Evolutionary conservation across 345 rosid genomes (phyloP), one percentile per base, ranked within the genome.

Genomic region (Hypericum androsaemum): DNA sequence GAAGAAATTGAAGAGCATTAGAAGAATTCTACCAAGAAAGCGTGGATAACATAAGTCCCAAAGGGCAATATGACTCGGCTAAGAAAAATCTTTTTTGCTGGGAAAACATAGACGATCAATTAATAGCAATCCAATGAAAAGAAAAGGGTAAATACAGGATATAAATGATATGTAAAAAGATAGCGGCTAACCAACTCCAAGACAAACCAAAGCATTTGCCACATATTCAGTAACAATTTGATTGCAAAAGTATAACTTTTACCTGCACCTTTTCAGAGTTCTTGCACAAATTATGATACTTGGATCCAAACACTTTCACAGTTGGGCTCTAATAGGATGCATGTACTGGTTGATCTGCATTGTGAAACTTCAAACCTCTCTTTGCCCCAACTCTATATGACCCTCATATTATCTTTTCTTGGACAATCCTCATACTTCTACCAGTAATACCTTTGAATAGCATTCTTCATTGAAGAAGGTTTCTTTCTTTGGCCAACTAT

Each of bases 401-500:
- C 61, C 61, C 71, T 75, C 82, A 76, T 62, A 70, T 64, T 77
- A 71, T 65, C 74, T 56, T 74, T 79, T 67, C 68, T 73, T 58
- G 51, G 68, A 62, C 77, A 74, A 64, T 68, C 81, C 63, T 73
- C 75, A 72, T 64, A 65, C 61, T 83, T 77, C 79, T 77, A 82
- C 68, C 71, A 65, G 77, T 64, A 71, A 70, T 74, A 70, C 60
- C 80, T 75, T 79, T 71, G 81, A 71, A 70, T 67, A 68, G 88
- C 86, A 69, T 71, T 74, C 80, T 71, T 77, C 84, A 68, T 76
- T 77, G 84, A 61, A 48, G 80, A 71, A 65, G 79, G 66, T 73
- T 66, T 70, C 78, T 77, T 83, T 87, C 83, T 78, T 87, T 78
- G 79, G 69, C 82, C 80, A 80, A 72, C 66, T 74, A 79, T 72